These are phyloP conservation scores for Sarcodon aspratus DNA, from an alignment of 768 basidiomycete species.

Conservation along the genomic window DNA sequence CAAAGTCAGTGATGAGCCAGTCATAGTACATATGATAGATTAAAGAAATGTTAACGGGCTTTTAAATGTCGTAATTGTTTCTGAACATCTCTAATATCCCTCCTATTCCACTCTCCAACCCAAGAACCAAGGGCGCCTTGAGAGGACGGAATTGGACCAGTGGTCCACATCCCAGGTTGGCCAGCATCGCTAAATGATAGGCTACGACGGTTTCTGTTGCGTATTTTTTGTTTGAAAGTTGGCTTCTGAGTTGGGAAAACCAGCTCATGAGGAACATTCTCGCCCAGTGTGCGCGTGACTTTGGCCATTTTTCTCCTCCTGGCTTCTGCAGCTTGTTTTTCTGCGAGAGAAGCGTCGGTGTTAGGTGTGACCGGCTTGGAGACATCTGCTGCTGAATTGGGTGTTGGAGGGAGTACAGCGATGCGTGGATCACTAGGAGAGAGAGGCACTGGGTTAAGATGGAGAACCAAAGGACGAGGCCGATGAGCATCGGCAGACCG, in stretches of 20 bases:
- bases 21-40: neutral
- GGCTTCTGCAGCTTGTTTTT: conserved; percentile 18
- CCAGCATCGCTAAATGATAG: neutral
- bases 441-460: conserved; percentile 17
- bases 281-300: conserved; percentile 44
- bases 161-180: conserved; percentile 11
- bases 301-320: conserved; percentile 45
- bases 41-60: neutral
- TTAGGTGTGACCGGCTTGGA: conserved; percentile 10
- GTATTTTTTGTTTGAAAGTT: neutral
- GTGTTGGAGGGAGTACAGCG: conserved; percentile 3
- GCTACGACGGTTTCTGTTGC: neutral
- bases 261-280: conserved; percentile 46
- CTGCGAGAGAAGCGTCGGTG: conserved; percentile 10
- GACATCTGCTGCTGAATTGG: conserved; percentile 1
- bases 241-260: conserved; percentile 21
- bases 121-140: conserved; percentile 11
- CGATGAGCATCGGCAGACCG: conserved; percentile 3
- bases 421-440: conserved; percentile 14
- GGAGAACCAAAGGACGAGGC: conserved; percentile 20
- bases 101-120: conserved; percentile 30
- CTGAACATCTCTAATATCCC: conserved; percentile 27
- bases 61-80: conserved; percentile 21
- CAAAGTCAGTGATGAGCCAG: too few relatives aligned
- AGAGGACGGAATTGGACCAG: conserved; percentile 1